Conservation (phyloP, 306 rosid genomes). For the Malus domestica region DNA sequence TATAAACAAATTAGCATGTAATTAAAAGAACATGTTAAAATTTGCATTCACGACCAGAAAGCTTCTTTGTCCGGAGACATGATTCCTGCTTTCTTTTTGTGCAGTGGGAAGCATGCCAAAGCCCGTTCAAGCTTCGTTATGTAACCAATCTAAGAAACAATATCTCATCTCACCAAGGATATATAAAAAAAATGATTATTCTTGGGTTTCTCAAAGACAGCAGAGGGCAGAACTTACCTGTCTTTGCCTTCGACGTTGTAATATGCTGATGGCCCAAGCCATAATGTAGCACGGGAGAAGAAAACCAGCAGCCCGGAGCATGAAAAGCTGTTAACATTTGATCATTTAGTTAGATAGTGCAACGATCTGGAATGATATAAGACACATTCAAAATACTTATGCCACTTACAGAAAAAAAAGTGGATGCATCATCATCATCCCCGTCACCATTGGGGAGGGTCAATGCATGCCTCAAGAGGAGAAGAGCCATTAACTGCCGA, state of each 20-base stretch:
- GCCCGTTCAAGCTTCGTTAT: not conserved
- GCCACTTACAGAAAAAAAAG: slow-evolving; percentile 49
- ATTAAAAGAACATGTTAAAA: not conserved
- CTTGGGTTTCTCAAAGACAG: slow-evolving; percentile 2
- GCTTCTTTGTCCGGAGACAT: slow-evolving; percentile 4
- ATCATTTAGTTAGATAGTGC: slow-evolving; percentile 9
- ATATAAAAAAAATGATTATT: not conserved
- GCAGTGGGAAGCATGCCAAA: not conserved
- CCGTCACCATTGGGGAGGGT: slow-evolving; percentile 38
- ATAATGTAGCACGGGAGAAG: slow-evolving; percentile 50
- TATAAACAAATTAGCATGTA: not conserved
- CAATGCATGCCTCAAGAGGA: slow-evolving; percentile 47
- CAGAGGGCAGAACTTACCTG: slow-evolving; percentile 36
- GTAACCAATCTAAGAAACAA: not conserved
- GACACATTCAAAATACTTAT: not conserved
- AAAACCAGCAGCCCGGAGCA: slow-evolving; percentile 58
- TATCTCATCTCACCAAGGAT: not conserved
- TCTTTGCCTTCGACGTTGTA: slow-evolving; percentile 55
- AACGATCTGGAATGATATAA: not conserved
- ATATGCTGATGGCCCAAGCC: slow-evolving; percentile 54
- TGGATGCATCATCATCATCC: slow-evolving; percentile 41
- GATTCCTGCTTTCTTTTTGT: not conserved
- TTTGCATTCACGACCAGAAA: not conserved
- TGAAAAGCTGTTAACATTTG: slow-evolving; percentile 38
- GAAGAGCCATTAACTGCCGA: slow-evolving; percentile 54